Percentiles rank a stretch among this genome's conserved stretches.
Conservation (phyloP, 768 basidiomycete species). For the Krasilnikovozyma curviuscula region DNA sequence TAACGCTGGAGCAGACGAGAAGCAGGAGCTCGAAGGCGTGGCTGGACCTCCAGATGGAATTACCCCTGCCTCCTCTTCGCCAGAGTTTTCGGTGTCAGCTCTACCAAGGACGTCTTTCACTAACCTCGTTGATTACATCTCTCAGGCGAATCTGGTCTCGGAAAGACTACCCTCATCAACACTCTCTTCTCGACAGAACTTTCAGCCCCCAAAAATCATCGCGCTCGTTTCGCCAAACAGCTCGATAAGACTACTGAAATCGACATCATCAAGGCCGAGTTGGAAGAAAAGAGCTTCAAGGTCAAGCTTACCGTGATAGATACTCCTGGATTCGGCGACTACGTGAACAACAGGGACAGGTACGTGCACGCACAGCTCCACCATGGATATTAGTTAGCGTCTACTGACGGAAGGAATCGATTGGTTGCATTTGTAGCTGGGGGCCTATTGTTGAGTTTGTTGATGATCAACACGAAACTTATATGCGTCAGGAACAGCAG, state of each 20-base stretch:
- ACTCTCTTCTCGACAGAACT: slow-evolving; percentile 97
- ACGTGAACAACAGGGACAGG: slow-evolving; percentile 98
- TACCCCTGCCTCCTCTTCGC: neutral
- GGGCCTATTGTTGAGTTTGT: slow-evolving; percentile 95
- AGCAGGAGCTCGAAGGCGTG: too few species aligned
- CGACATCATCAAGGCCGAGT: slow-evolving; percentile 97
- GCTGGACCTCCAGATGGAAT: neutral
- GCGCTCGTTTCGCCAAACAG: slow-evolving; percentile 46
- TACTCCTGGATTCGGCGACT: slow-evolving; percentile 98
- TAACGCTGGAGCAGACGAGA: too few species aligned
- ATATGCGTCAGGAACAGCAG: slow-evolving; percentile 97
- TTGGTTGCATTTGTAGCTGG: slow-evolving; percentile 42
- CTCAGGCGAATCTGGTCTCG: slow-evolving; percentile 83
- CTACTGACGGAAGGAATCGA: too few species aligned
- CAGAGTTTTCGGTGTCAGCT: neutral
- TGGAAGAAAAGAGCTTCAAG: slow-evolving; percentile 97
- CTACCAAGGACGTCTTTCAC: too few species aligned
- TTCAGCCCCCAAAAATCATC: slow-evolving; percentile 65
- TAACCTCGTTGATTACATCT: neutral
- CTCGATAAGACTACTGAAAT: slow-evolving; percentile 86
- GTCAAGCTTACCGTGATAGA: slow-evolving; percentile 98
- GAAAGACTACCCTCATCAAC: slow-evolving; percentile 95
- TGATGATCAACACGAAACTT: slow-evolving; percentile 84
- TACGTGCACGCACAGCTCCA: too few species aligned
- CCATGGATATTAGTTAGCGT: too few species aligned